These are phyloP conservation scores for Saccharomycopsis sp. DNA, from an alignment of 805 yeast species.

Conservation along the genomic window DNA sequence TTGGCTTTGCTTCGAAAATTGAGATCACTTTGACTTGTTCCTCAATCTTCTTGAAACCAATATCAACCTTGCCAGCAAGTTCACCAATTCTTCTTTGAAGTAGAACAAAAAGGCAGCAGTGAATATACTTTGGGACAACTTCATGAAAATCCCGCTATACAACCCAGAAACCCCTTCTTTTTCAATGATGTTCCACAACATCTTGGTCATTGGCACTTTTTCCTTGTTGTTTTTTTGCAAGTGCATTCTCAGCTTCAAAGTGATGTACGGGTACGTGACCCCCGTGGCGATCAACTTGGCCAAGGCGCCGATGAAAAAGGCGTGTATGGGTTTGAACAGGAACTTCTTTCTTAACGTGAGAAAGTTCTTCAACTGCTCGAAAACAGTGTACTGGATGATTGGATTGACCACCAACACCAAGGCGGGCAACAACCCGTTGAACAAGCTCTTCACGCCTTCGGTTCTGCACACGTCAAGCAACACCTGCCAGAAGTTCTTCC, in stretches of 20 bases:
- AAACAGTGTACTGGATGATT: conserved; percentile 82
- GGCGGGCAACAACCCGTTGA: conserved; percentile 85
- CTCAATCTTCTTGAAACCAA: conserved; percentile 26
- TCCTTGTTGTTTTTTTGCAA: conserved; percentile 30
- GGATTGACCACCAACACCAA: conserved; percentile 81
- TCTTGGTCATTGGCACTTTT: conserved; percentile 32
- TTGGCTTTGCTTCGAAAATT: conserved; percentile 1
- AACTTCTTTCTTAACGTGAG: conserved; percentile 35
- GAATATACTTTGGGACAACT: conserved; percentile 71
- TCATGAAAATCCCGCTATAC: conserved; percentile 73
- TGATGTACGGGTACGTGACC: conserved; percentile 84
- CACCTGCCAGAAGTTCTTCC: conserved; percentile 43
- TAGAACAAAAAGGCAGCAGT: conserved; percentile 87
- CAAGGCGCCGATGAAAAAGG: conserved; percentile 79
- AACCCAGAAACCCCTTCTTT: conserved; percentile 71
- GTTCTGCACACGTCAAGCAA: conserved; percentile 52
- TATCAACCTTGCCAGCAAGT: conserved; percentile 46
- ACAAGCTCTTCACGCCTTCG: conserved; percentile 66
- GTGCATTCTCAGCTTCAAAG: conserved; percentile 85
- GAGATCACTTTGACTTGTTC: too few species aligned
- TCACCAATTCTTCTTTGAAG: conserved; percentile 78
- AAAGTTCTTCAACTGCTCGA: conserved; percentile 72
- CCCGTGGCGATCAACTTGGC: conserved; percentile 87
- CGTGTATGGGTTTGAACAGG: conserved; percentile 56
- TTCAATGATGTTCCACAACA: conserved; percentile 48